phyloP scores from a whole-genome alignment of 352 stramenopile species.

The Globisporangium sylvaticum region DNA sequence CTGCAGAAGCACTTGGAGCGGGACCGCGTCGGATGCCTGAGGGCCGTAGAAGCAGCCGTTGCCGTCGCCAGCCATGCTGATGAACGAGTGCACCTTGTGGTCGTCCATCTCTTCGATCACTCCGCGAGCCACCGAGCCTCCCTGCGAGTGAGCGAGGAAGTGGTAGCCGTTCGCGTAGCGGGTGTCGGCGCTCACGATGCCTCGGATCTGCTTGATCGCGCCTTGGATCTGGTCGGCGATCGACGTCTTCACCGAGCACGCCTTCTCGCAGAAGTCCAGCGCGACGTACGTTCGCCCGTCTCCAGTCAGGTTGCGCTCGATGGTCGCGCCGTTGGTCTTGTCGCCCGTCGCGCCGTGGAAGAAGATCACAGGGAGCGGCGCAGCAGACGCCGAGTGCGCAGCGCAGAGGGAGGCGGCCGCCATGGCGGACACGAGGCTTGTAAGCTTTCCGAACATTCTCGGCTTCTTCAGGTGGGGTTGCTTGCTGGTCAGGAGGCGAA shows the following conservation, averaged over 20 bases:
- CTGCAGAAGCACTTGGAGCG: slow-evolving; percentile 18
- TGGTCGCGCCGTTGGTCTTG: slow-evolving; percentile 16
- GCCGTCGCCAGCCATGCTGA: slow-evolving; percentile 34
- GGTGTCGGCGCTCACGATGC: slow-evolving; percentile 19
- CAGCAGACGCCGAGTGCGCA: neutral
- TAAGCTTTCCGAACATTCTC: neutral
- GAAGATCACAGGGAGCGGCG: slow-evolving; percentile 31
- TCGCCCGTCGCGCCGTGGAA: slow-evolving; percentile 41
- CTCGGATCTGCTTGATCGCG: slow-evolving; percentile 33
- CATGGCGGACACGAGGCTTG: neutral
- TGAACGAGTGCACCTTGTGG: slow-evolving; percentile 45
- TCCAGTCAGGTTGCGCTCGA: slow-evolving; percentile 30
- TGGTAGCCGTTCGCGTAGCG: slow-evolving; percentile 35
- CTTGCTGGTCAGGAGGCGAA: neutral
- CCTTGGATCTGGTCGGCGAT: slow-evolving; percentile 31
- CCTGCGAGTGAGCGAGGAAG: slow-evolving; percentile 48
- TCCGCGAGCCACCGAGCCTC: slow-evolving; percentile 31
- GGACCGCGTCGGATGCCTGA: slow-evolving; percentile 19
- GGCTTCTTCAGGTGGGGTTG: neutral
- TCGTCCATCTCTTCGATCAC: slow-evolving; percentile 58
- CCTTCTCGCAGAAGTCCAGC: slow-evolving; percentile 33
- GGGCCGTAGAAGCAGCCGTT: slow-evolving; percentile 54
- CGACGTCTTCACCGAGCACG: slow-evolving; percentile 27
- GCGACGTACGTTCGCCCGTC: slow-evolving; percentile 29
- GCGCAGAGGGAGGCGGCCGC: neutral